phyloP scores from a whole-genome alignment of 345 rosid genomes.

The Chamaenerion angustifolium region DNA sequence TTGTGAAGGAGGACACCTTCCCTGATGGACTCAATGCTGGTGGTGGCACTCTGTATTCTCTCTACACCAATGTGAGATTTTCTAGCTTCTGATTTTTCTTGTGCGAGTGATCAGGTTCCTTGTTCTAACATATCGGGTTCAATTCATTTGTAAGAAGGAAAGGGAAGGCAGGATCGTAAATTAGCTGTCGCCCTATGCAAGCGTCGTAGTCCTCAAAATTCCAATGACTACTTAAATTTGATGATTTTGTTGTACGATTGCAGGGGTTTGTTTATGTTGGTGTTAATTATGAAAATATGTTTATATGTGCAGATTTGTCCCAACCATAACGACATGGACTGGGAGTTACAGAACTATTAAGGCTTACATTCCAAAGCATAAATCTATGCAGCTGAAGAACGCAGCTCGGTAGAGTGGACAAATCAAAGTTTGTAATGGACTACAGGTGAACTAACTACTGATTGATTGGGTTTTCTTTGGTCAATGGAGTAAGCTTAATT shows the following conservation, averaged over 20 bases:
- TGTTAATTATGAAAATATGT: too few relatives aligned
- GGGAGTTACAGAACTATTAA: slow-evolving; percentile 71
- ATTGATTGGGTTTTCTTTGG: too few relatives aligned
- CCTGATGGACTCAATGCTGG: slow-evolving; percentile 42
- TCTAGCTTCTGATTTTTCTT: not conserved
- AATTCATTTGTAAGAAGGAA: slow-evolving; percentile 79
- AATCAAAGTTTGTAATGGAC: slow-evolving; percentile 58
- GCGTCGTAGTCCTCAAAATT: slow-evolving; percentile 16
- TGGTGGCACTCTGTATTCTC: slow-evolving; percentile 55
- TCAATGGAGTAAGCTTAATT: slow-evolving; percentile 26
- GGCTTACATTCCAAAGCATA: slow-evolving; percentile 61
- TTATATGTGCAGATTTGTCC: slow-evolving; percentile 35
- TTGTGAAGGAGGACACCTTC: slow-evolving; percentile 58
- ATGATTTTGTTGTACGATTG: slow-evolving; percentile 10
- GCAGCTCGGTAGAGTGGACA: slow-evolving; percentile 40
- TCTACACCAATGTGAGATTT: slow-evolving; percentile 64
- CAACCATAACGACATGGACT: slow-evolving; percentile 74
- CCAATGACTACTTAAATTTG: not conserved
- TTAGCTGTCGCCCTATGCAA: slow-evolving; percentile 71
- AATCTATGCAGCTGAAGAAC: slow-evolving; percentile 53
- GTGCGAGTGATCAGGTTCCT: not conserved
- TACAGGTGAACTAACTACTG: slow-evolving; percentile 39
- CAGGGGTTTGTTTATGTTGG: slow-evolving; percentile 22
- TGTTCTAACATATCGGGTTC: not conserved
- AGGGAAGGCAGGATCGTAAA: slow-evolving; percentile 71